Percentiles rank a stretch among this genome's conserved stretches.
Evolutionary conservation across 1,284 basidiomycete species (phyloP).

Genomic region (Ganoderma lingzhi): DNA sequence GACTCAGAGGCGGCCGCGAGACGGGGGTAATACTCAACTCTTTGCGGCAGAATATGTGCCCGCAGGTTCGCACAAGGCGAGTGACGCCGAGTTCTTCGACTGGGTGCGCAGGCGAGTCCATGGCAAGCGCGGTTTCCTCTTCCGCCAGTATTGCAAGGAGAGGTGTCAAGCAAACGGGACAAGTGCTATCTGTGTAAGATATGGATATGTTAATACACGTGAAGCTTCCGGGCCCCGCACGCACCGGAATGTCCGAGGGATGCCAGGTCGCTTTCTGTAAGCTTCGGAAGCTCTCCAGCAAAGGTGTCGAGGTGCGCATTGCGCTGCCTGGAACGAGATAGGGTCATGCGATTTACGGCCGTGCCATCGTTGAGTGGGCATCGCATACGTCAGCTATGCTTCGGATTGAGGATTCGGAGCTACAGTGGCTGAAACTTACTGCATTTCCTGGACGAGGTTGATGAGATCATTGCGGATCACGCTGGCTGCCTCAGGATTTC

Average conservation of each 20-base stretch:
- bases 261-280: slow-evolving; percentile 52
- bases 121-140: slow-evolving; percentile 71
- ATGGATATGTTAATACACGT: background rate
- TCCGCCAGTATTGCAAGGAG: slow-evolving; percentile 72
- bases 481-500: slow-evolving; percentile 24
- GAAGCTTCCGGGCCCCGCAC: slow-evolving; percentile 7
- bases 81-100: slow-evolving; percentile 75
- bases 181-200: slow-evolving; percentile 58
- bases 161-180: slow-evolving; percentile 75
- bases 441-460: slow-evolving; percentile 23
- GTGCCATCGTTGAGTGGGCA: background rate
- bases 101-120: slow-evolving; percentile 79
- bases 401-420: background rate
- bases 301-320: slow-evolving; percentile 40
- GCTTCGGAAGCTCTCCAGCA: slow-evolving; percentile 47
- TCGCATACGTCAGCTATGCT: background rate
- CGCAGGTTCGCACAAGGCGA: slow-evolving; percentile 63
- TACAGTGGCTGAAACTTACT: slow-evolving; percentile 15
- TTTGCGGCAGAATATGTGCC: slow-evolving; percentile 77
- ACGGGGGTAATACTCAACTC: slow-evolving; percentile 53
- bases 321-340: slow-evolving; percentile 16
- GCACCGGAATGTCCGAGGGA: slow-evolving; percentile 48
- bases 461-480: slow-evolving; percentile 19
- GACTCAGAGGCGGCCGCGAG: background rate
- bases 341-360: slow-evolving; percentile 3